Conservation (phyloP, 163 green algal species). For the Scenedesmus sp. region DNA sequence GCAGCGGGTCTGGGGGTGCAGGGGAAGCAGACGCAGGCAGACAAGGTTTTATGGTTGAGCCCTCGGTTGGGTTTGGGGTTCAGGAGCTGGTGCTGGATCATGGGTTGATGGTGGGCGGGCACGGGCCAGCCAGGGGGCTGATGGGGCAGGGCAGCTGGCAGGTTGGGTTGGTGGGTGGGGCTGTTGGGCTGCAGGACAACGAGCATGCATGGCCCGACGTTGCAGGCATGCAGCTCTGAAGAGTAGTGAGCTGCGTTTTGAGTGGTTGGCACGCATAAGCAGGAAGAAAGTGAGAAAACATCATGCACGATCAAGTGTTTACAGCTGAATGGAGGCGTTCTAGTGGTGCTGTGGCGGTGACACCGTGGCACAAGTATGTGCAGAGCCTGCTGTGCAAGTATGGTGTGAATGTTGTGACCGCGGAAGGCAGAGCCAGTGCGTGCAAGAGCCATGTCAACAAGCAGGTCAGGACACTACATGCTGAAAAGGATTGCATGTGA, state of each 20-base stretch:
- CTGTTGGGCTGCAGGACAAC: not conserved
- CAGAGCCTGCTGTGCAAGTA: no score
- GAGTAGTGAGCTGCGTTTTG: not conserved
- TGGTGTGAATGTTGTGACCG: no score
- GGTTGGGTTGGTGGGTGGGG: slow-evolving; percentile 7
- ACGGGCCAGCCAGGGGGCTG: not conserved
- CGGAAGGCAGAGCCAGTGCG: no score
- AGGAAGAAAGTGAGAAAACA: no score
- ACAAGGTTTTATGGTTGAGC: not conserved
- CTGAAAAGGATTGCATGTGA: no score
- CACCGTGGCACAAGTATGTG: no score
- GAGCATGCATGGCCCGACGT: not conserved
- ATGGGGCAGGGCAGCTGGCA: slow-evolving; percentile 8
- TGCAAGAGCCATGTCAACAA: no score
- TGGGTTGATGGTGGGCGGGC: slow-evolving; percentile 27
- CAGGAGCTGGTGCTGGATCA: slow-evolving; percentile 10
- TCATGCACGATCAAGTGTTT: no score
- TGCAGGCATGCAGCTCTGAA: not conserved
- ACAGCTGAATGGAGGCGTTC: no score
- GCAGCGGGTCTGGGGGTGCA: not conserved
- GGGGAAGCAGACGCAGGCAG: not conserved
- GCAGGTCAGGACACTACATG: no score
- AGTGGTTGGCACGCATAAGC: not conserved
- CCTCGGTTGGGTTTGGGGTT: slow-evolving; percentile 15
- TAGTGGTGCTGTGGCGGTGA: no score